Conservation (phyloP, 805 yeast genomes). For the Danielozyma ontarioensis region DNA sequence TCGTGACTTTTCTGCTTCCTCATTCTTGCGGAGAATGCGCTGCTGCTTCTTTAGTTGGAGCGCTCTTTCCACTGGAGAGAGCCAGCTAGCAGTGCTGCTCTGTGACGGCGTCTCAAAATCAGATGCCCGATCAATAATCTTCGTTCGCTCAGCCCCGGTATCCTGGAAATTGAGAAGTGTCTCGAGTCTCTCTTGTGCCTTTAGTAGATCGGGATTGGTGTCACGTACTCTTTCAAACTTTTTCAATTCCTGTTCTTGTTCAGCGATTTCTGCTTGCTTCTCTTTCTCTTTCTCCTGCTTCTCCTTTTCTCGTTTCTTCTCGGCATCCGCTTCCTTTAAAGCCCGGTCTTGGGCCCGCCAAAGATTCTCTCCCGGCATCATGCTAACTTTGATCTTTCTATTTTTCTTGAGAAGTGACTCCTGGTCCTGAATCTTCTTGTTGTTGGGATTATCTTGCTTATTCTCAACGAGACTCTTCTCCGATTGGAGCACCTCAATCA, state of each 20-base stretch:
- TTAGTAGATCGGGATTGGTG: constrained; percentile 52
- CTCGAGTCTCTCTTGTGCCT: constrained; percentile 72
- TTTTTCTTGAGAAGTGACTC: constrained; percentile 10
- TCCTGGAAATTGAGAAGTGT: constrained; percentile 75
- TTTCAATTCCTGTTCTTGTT: constrained; percentile 41
- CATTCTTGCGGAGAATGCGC: constrained; percentile 58
- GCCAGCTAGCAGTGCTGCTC: constrained; percentile 61
- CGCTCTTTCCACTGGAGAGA: constrained; percentile 82
- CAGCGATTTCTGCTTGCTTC: constrained; percentile 29
- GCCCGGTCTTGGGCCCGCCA: constrained; percentile 66
- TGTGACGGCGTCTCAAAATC: constrained; percentile 67
- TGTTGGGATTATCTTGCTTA: constrained; percentile 14
- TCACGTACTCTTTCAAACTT: constrained; percentile 34
- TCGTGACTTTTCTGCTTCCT: constrained; percentile 51
- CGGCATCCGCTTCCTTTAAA: constrained; percentile 53
- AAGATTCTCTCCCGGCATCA: constrained; percentile 56
- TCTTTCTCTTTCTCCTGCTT: constrained; percentile 12
- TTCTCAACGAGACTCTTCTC: constrained; percentile 41
- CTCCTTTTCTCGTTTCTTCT: constrained; percentile 20
- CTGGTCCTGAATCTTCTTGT: constrained; percentile 15
- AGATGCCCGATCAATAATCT: constrained; percentile 87
- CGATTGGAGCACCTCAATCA: constrained; percentile 44
- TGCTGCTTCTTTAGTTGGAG: constrained; percentile 84
- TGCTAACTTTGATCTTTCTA: constrained; percentile 49
- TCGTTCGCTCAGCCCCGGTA: constrained; percentile 84